Conservation (phyloP, 1,284 basidiomycete genomes). For the Hypsizygus ulmarius region DNA sequence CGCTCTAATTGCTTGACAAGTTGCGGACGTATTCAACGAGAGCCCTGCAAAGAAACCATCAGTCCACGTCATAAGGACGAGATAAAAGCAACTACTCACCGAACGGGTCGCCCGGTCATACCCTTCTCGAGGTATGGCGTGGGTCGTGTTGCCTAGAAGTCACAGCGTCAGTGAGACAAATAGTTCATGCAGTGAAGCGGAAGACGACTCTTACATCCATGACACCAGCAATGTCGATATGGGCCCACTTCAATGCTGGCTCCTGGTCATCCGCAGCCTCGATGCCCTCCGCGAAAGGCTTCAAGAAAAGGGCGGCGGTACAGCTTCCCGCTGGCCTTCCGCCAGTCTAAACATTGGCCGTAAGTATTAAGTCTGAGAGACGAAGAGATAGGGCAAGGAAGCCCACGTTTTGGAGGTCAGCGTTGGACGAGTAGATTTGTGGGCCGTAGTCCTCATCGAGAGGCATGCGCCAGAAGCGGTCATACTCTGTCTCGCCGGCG, state of each 20-base stretch:
- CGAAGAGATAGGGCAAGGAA: constrained; percentile 19
- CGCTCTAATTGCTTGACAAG: constrained; percentile 8
- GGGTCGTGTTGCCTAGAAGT: constrained; percentile 46
- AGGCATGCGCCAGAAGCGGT: constrained; percentile 85
- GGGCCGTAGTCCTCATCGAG: constrained; percentile 77
- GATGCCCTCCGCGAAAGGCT: constrained; percentile 76
- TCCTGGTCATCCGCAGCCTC: constrained; percentile 47
- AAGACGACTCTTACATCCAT: constrained; percentile 55
- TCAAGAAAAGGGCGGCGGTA: constrained; percentile 88
- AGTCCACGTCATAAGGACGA: not conserved
- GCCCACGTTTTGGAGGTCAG: constrained; percentile 77
- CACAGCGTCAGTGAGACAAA: not conserved
- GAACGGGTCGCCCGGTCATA: constrained; percentile 79
- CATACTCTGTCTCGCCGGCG: constrained; percentile 74
- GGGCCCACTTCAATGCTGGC: constrained; percentile 68
- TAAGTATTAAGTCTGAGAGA: not conserved
- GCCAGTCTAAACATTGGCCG: constrained; percentile 47
- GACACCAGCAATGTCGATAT: constrained; percentile 82
- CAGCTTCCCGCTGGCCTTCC: constrained; percentile 73
- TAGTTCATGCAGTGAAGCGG: not conserved
- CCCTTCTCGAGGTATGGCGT: constrained; percentile 70
- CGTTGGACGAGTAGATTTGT: constrained; percentile 77
- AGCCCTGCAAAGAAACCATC: constrained; percentile 24
- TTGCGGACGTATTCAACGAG: constrained; percentile 40
- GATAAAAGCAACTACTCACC: constrained; percentile 40